These are phyloP conservation scores for Ajuga chamaepitys DNA, from an alignment of 257 asterid species.

Conservation along the genomic window DNA sequence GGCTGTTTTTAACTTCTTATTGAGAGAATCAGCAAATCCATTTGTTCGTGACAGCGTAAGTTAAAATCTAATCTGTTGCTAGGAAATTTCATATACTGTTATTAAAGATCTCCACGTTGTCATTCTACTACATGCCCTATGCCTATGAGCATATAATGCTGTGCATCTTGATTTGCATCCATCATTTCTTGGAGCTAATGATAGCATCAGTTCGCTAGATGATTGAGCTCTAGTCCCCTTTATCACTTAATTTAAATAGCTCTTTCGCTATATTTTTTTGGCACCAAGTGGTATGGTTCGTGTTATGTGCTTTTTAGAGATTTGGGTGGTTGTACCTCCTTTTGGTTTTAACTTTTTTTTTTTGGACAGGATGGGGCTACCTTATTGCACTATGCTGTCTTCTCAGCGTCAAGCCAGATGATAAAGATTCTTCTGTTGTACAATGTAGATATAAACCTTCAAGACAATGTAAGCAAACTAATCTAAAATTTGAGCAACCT, in stretches of 20 bases:
- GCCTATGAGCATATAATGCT: background rate
- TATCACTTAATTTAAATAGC: background rate
- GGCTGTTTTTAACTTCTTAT: conserved; percentile 74
- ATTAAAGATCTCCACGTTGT: conserved; percentile 1
- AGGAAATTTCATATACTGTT: background rate
- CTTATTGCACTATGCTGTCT: conserved; percentile 89
- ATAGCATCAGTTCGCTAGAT: background rate
- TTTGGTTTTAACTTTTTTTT: conserved; percentile 1
- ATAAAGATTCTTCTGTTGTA: conserved; percentile 78
- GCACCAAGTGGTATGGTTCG: background rate
- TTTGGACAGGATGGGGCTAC: conserved; percentile 77
- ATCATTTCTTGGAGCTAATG: background rate
- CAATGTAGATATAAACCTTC: conserved; percentile 71
- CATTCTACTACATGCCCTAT: background rate
- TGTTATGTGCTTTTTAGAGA: background rate
- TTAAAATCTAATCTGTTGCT: conserved; percentile 3
- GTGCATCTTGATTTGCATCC: background rate
- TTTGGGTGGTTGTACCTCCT: background rate
- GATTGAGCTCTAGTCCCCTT: conserved; percentile 2
- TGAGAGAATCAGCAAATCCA: conserved; percentile 88
- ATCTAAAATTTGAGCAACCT: background rate
- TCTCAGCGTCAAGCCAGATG: conserved; percentile 76
- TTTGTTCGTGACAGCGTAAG: conserved; percentile 76
- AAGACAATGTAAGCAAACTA: conserved; percentile 52
- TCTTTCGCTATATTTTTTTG: background rate